A percentile compares a stretch with the other conserved stretches of the same genome.
These are phyloP conservation scores for Trypanosoma melophagium DNA, from an alignment of 208 protist genomes.

Conservation along the genomic window DNA sequence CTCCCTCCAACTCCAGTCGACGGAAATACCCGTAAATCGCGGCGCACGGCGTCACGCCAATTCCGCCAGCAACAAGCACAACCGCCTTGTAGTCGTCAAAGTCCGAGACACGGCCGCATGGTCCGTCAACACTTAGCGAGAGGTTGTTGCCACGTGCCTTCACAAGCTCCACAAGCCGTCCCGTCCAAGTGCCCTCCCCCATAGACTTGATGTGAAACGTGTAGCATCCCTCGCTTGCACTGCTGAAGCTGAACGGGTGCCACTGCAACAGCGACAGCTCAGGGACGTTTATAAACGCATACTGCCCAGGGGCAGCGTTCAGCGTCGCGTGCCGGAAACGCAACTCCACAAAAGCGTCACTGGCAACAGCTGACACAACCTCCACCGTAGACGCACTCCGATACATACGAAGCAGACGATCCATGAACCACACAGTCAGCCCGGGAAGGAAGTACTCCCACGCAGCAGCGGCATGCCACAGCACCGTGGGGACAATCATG, in stretches of 20 bases:
- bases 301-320: constrained; percentile 27
- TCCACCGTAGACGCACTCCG: constrained; percentile 31
- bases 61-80: constrained; percentile 48
- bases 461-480: constrained; percentile 50
- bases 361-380: constrained; percentile 12
- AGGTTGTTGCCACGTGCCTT: constrained; percentile 19
- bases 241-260: constrained; percentile 65
- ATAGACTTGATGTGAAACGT: constrained; percentile 54
- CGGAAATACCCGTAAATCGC: constrained; percentile 38
- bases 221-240: constrained; percentile 3
- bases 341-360: constrained; percentile 11
- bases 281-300: constrained; percentile 58
- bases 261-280: constrained; percentile 59
- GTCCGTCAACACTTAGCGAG: constrained; percentile 44
- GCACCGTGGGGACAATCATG: constrained; percentile 45
- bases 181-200: constrained; percentile 50
- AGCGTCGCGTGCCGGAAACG: constrained; percentile 20
- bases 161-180: constrained; percentile 33
- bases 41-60: constrained; percentile 47
- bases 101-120: constrained; percentile 40
- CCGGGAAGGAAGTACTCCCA: constrained; percentile 68
- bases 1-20: constrained; percentile 1
- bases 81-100: constrained; percentile 36
- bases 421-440: constrained; percentile 49
- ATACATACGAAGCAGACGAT: constrained; percentile 48